phyloP scores from a whole-genome alignment of 1,284 basidiomycete genomes.

The Inonotus hispidus region DNA sequence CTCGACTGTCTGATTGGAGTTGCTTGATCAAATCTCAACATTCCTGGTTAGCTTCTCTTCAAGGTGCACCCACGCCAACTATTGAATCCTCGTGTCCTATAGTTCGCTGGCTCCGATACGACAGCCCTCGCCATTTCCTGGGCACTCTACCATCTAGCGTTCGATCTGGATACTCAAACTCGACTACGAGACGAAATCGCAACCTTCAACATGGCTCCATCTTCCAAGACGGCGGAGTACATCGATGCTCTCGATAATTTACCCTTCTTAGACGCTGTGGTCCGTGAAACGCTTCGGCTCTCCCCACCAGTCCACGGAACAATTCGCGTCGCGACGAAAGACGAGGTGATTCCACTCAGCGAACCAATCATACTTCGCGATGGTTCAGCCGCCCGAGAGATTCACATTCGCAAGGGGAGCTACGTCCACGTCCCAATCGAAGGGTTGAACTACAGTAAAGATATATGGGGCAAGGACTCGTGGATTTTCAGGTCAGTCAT shows the following conservation, averaged over 20 bases:
- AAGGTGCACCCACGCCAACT: background rate
- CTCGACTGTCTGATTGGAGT: conserved; percentile 42
- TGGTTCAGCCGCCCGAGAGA: conserved; percentile 3
- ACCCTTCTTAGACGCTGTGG: conserved; percentile 33
- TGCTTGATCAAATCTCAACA: conserved; percentile 48
- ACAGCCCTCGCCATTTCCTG: conserved; percentile 48
- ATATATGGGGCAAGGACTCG: conserved; percentile 49
- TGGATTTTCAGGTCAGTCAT: conserved; percentile 41
- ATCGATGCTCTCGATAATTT: conserved; percentile 34
- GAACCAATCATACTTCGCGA: conserved; percentile 30
- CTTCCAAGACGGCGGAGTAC: conserved; percentile 29
- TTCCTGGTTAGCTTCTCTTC: conserved; percentile 30
- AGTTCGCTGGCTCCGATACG: conserved; percentile 49
- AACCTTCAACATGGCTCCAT: background rate
- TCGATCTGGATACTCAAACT: conserved; percentile 38
- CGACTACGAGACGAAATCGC: conserved; percentile 41
- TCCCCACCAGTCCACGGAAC: conserved; percentile 22
- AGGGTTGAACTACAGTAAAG: conserved; percentile 43
- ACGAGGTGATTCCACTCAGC: conserved; percentile 29
- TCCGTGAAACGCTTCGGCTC: conserved; percentile 28
- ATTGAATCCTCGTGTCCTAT: background rate
- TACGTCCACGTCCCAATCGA: conserved; percentile 53
- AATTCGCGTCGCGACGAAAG: conserved; percentile 22
- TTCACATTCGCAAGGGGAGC: conserved; percentile 44
- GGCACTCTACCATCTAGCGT: conserved; percentile 48